Percentiles rank a stretch among this genome's conserved stretches.
Evolutionary conservation across 2,329 filamentous ascomycete species (phyloP).

Genomic region (Fusarium lyarnte): DNA sequence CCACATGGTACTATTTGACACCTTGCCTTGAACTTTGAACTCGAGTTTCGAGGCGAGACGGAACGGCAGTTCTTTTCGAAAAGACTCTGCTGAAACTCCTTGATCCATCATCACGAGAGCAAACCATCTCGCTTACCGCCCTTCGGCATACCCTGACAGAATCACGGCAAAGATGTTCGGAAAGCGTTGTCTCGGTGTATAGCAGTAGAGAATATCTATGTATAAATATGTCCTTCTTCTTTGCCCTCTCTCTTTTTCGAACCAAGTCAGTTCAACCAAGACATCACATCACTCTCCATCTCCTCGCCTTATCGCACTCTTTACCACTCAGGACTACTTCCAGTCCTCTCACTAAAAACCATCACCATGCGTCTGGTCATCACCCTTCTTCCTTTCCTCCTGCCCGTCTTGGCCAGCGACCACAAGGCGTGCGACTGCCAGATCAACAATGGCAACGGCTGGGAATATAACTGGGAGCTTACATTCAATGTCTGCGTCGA

Average conservation of each 20-base stretch:
- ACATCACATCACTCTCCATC: neutral
- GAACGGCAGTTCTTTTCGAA: neutral
- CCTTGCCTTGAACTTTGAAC: accelerated
- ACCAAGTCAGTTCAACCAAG: neutral
- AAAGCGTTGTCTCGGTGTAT: accelerated
- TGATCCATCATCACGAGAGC: neutral
- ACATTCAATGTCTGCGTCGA: neutral
- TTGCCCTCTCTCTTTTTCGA: neutral
- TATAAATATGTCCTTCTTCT: neutral
- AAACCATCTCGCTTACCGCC: neutral
- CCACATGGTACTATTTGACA: neutral
- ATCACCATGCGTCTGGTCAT: neutral
- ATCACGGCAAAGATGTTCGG: neutral
- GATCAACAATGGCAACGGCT: neutral
- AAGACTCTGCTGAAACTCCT: neutral
- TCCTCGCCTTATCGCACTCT: neutral
- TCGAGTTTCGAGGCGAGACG: neutral
- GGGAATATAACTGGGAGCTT: neutral
- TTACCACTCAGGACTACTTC: neutral
- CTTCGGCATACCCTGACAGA: neutral
- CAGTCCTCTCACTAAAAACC: neutral
- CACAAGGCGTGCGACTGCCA: neutral
- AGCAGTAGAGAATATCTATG: neutral
- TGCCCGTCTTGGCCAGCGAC: neutral
- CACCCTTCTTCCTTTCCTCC: neutral